Percentiles rank a stretch among this genome's conserved stretches.
Conservation (phyloP, 75 land plant genomes). For the Cryptomeria japonica region DNA sequence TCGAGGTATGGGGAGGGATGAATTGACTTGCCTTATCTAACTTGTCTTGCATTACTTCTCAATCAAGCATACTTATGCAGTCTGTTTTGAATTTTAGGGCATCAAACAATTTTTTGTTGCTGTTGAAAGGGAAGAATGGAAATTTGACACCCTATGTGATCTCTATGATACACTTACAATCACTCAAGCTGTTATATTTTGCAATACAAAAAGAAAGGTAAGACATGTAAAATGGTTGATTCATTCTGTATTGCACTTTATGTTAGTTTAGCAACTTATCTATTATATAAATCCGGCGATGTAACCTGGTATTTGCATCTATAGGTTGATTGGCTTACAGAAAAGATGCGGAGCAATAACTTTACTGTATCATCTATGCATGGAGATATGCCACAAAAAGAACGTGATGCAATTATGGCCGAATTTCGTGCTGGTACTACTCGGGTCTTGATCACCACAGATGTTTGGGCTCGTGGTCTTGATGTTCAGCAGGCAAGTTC, state of each 20-base stretch:
- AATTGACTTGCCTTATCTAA: neutral
- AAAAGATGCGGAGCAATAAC: slow-evolving; percentile 76
- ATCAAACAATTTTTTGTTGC: slow-evolving; percentile 99
- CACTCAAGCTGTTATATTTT: slow-evolving; percentile 98
- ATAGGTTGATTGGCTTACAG: slow-evolving; percentile 90
- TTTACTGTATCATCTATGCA: slow-evolving; percentile 91
- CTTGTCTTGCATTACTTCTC: neutral
- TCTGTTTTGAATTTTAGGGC: slow-evolving; percentile 52
- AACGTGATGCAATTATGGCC: slow-evolving; percentile 88
- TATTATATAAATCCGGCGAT: neutral
- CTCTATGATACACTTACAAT: slow-evolving; percentile 97
- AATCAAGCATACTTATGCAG: neutral
- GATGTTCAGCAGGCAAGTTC: slow-evolving; percentile 79
- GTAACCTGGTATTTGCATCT: neutral
- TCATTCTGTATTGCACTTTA: neutral
- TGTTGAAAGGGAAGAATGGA: slow-evolving; percentile 98
- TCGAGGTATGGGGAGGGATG: slow-evolving; percentile 51
- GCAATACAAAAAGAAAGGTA: slow-evolving; percentile 98
- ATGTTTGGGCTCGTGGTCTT: slow-evolving; percentile 91
- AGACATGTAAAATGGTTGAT: neutral
- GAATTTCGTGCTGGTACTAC: slow-evolving; percentile 72
- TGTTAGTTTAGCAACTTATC: neutral
- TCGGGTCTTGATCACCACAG: slow-evolving; percentile 85
- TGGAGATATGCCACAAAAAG: slow-evolving; percentile 93
- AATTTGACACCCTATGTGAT: slow-evolving; percentile 97